Conservation (phyloP, 176 grass and related monocot species). For the Oropetium thomaeum region DNA sequence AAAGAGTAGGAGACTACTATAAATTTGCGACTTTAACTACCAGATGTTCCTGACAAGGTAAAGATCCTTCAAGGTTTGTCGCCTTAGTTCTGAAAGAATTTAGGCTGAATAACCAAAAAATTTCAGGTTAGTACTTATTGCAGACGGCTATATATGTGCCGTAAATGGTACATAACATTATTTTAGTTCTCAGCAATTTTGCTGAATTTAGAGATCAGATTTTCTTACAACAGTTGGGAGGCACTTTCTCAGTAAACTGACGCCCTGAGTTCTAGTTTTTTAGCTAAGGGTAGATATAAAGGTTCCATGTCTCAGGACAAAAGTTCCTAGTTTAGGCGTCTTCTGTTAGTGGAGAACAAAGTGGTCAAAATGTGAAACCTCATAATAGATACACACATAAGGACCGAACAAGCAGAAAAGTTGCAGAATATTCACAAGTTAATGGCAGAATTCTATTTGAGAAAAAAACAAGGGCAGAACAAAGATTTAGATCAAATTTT, state of each 20-base stretch:
- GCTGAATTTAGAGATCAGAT: not conserved
- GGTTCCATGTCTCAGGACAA: constrained; percentile 3
- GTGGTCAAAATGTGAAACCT: not conserved
- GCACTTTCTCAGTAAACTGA: not conserved
- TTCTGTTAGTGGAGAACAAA: constrained; percentile 2
- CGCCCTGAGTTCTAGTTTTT: not conserved
- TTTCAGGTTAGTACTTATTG: not conserved
- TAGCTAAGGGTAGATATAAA: not conserved
- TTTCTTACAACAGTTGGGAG: not conserved
- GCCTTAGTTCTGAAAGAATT: not conserved
- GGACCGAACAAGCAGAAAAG: not conserved
- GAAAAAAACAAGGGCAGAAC: not conserved
- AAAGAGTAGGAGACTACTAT: not conserved
- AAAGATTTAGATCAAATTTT: not conserved
- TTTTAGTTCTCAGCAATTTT: not conserved
- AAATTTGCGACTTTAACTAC: not conserved
- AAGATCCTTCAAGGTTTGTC: not conserved
- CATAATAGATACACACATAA: not conserved
- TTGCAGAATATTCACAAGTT: not conserved
- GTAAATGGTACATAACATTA: not conserved
- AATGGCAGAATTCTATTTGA: not conserved
- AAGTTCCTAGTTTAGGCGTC: not conserved
- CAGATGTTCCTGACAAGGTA: not conserved
- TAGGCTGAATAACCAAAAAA: not conserved
- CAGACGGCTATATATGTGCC: not conserved